Percentiles rank a stretch among this genome's conserved stretches.
phyloP scores from a whole-genome alignment of 345 rosid species.

The Bruguiera gymnorhiza region DNA sequence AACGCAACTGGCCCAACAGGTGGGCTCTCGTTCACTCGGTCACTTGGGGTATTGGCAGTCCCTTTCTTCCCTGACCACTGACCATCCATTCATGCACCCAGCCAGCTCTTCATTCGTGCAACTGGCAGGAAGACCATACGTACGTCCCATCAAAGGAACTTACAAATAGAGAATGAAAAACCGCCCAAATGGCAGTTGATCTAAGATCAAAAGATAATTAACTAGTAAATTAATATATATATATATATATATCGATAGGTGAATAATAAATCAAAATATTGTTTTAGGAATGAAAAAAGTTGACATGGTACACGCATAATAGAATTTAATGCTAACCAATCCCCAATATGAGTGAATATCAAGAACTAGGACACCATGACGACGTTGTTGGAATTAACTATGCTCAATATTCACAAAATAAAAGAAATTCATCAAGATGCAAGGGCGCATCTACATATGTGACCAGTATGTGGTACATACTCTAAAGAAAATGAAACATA shows the following conservation, averaged over 20 bases:
- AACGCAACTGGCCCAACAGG: slow-evolving; percentile 27
- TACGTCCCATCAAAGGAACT: slow-evolving; percentile 23
- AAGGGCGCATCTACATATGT: not conserved
- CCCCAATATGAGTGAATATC: too few relatives aligned
- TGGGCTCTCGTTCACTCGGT: slow-evolving; percentile 7
- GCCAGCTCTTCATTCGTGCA: too few relatives aligned
- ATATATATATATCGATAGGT: too few relatives aligned
- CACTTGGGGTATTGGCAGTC: not conserved
- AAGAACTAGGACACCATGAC: too few relatives aligned
- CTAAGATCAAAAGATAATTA: too few relatives aligned
- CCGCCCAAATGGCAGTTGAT: too few relatives aligned
- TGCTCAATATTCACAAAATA: too few relatives aligned
- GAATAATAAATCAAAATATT: not conserved
- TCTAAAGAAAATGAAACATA: not conserved
- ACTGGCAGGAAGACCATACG: slow-evolving; percentile 4
- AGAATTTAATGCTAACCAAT: not conserved
- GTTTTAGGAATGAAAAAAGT: not conserved
- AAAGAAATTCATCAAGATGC: too few relatives aligned
- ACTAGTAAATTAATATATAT: not conserved
- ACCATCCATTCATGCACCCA: not conserved
- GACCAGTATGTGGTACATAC: not conserved
- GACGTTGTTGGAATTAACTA: too few relatives aligned
- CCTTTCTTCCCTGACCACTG: not conserved
- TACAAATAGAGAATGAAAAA: too few relatives aligned
- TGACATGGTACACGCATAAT: not conserved